phyloP scores from a whole-genome alignment of 1,284 basidiomycete genomes.

The Schizopora paradoxa region DNA sequence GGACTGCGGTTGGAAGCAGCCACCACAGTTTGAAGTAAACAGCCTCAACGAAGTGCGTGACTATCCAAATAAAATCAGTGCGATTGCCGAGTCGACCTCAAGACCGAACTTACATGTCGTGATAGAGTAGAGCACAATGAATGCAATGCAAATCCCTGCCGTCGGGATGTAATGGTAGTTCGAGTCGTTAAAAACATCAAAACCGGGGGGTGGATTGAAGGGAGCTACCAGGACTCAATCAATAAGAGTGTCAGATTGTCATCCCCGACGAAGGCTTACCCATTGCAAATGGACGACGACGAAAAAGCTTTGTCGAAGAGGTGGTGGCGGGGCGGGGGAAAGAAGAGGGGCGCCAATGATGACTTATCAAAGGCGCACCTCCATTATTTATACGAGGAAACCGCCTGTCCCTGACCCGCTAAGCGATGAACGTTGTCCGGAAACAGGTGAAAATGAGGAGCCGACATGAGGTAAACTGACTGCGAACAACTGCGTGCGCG shows the following conservation, averaged over 20 bases:
- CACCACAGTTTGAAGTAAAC: slow-evolving; percentile 35
- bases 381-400: no score
- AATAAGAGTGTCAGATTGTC: background rate
- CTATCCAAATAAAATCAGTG: slow-evolving; percentile 21
- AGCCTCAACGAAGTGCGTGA: slow-evolving; percentile 30
- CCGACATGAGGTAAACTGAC: no score
- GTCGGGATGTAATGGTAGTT: slow-evolving; percentile 29
- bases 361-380: no score
- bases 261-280: background rate
- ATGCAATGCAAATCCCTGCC: slow-evolving; percentile 26
- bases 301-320: background rate
- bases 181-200: background rate
- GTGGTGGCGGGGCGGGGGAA: background rate
- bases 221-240: background rate
- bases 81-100: background rate
- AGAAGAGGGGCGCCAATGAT: no score
- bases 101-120: slow-evolving; percentile 14
- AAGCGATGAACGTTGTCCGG: no score
- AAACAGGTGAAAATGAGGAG: no score
- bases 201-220: background rate
- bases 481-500: no score
- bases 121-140: slow-evolving; percentile 17
- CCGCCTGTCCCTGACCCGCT: no score
- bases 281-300: background rate
- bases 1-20: slow-evolving; percentile 32